phyloP scores from a whole-genome alignment of 768 basidiomycete genomes.

The Leccinum pellstonianum region DNA sequence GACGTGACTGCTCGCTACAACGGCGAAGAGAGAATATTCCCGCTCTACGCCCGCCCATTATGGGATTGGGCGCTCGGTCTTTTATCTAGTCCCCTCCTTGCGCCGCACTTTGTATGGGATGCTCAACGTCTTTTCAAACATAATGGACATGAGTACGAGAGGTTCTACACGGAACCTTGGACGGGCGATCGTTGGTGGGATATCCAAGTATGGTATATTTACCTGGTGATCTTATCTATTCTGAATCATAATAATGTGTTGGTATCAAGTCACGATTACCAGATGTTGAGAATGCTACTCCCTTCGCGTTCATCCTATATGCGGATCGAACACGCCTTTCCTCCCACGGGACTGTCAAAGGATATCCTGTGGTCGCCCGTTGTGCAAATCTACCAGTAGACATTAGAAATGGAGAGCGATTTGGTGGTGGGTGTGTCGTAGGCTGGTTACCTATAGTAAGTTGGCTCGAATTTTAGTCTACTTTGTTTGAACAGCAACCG shows the following conservation, averaged over 20 bases:
- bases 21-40: neutral
- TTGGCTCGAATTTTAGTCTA: neutral
- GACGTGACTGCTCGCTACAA: neutral
- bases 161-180: neutral
- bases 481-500: too few species aligned
- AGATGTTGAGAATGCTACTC: neutral
- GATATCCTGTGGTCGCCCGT: neutral
- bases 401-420: neutral
- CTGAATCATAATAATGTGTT: neutral
- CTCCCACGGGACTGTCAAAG: neutral
- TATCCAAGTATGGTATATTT: neutral
- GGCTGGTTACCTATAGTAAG: neutral
- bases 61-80: neutral
- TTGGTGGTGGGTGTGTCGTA: constrained; percentile 5
- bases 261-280: neutral
- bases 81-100: neutral
- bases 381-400: neutral
- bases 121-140: neutral
- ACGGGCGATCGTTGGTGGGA: neutral
- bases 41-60: neutral
- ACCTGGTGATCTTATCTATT: too few species aligned
- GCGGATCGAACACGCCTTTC: neutral
- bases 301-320: neutral
- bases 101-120: neutral
- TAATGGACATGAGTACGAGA: neutral